phyloP scores from a whole-genome alignment of 2,329 filamentous ascomycete genomes.

The Aphanoascus verrucosus region DNA sequence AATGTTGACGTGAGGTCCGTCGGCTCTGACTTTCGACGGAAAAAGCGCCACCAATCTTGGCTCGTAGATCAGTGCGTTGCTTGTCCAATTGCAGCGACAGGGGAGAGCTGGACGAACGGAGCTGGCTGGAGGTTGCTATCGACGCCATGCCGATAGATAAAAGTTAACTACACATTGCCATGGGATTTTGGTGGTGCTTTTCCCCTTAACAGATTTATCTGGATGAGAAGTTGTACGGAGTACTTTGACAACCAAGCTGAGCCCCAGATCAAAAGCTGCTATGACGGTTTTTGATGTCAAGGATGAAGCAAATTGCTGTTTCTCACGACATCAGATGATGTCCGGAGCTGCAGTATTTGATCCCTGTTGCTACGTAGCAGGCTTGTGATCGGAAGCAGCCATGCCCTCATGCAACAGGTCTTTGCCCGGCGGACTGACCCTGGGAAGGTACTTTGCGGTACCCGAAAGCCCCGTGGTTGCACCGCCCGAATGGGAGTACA shows the following conservation, averaged over 20 bases:
- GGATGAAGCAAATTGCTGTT: background rate
- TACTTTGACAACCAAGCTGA: too few species aligned
- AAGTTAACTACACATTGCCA: too few species aligned
- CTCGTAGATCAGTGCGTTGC: background rate
- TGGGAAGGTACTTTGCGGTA: background rate
- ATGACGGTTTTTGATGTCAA: background rate
- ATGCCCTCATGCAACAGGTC: background rate
- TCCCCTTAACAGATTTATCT: too few species aligned
- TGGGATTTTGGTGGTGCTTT: too few species aligned
- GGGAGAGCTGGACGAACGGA: slow-evolving; percentile 2
- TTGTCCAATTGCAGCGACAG: background rate
- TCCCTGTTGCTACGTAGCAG: background rate
- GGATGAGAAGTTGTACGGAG: too few species aligned
- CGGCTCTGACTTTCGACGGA: background rate
- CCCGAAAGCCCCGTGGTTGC: background rate
- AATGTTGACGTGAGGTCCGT: background rate
- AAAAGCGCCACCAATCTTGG: background rate
- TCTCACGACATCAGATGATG: background rate
- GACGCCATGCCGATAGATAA: background rate
- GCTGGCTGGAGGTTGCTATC: background rate
- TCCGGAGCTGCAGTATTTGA: background rate
- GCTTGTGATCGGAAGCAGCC: background rate
- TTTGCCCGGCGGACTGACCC: background rate
- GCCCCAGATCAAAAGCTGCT: background rate
- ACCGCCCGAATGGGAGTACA: background rate